A percentile compares a stretch with the other conserved stretches of the same genome.
These are phyloP conservation scores for Rostrohypoxylon terebratum DNA, from an alignment of 495 filamentous ascomycete genomes.

Conservation along the genomic window DNA sequence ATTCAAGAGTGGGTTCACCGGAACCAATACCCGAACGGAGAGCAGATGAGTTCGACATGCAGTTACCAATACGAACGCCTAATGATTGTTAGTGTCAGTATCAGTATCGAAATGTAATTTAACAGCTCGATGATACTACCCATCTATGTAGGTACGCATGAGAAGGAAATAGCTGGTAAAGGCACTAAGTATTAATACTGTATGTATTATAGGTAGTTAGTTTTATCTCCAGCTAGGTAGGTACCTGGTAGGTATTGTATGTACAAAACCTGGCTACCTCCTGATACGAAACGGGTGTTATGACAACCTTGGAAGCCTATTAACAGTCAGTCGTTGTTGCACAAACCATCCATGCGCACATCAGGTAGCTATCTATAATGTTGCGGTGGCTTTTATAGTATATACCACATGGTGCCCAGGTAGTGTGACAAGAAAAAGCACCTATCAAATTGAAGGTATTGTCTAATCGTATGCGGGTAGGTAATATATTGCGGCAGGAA, in stretches of 20 bases:
- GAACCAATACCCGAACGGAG: slow-evolving; percentile 29
- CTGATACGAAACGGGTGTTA: slow-evolving; percentile 18
- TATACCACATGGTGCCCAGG: slow-evolving; percentile 1
- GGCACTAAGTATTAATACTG: background rate
- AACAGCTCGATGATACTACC: slow-evolving; percentile 30
- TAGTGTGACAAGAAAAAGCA: slow-evolving; percentile 14
- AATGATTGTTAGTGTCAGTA: slow-evolving; percentile 26
- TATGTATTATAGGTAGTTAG: slow-evolving; percentile 19
- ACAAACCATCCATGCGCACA: slow-evolving; percentile 17
- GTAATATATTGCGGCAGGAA: slow-evolving; percentile 37
- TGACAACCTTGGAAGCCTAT: slow-evolving; percentile 21
- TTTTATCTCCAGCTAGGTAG: slow-evolving; percentile 10
- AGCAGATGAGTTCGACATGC: slow-evolving; percentile 21
- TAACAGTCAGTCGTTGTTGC: slow-evolving; percentile 28
- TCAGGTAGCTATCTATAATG: background rate
- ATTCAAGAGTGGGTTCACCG: slow-evolving; percentile 36
- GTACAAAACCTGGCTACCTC: slow-evolving; percentile 23
- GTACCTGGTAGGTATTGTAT: no score
- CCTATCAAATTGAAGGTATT: background rate
- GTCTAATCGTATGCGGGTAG: slow-evolving; percentile 2
- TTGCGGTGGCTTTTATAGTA: slow-evolving; percentile 12
- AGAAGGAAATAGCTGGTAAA: slow-evolving; percentile 14
- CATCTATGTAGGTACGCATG: slow-evolving; percentile 34
- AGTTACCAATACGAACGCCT: slow-evolving; percentile 34
- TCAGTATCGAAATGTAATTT: slow-evolving; percentile 26